These are phyloP conservation scores for Aeschynomene evenia DNA, from an alignment of 306 rosid genomes.

Conservation along the genomic window DNA sequence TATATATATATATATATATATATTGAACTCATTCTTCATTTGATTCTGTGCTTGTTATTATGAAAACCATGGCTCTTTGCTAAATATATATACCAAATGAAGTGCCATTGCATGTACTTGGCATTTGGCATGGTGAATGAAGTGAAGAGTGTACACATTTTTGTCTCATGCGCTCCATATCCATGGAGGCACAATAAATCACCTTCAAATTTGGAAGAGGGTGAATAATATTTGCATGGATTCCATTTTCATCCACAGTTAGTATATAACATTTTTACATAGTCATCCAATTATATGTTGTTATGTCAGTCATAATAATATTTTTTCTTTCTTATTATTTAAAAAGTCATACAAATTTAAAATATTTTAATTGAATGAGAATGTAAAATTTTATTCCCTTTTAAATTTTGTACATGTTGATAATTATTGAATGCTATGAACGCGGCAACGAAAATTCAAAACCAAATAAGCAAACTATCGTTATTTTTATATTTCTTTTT, in stretches of 20 bases:
- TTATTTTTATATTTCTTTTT: too few relatives aligned
- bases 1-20: too few relatives aligned
- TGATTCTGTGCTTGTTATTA: not conserved
- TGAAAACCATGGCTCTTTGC: not conserved
- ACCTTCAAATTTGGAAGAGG: not conserved
- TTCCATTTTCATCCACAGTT: too few relatives aligned
- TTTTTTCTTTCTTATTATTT: too few relatives aligned
- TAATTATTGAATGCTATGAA: not conserved
- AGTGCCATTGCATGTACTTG: not conserved
- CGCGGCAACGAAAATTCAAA: constrained; percentile 12
- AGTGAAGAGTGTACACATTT: not conserved
- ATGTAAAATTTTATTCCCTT: not conserved
- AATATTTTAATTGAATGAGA: too few relatives aligned
- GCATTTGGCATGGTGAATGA: not conserved
- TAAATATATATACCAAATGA: not conserved
- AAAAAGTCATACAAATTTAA: too few relatives aligned
- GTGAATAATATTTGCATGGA: too few relatives aligned
- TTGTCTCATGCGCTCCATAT: not conserved
- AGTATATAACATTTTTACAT: too few relatives aligned
- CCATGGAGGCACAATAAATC: not conserved
- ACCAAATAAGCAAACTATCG: not conserved
- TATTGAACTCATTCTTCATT: not conserved
- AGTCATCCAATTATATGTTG: too few relatives aligned
- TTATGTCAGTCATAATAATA: too few relatives aligned
- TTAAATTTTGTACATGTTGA: not conserved